Conservation (phyloP, 176 grass and related monocot species). For the Chloris gayana region DNA sequence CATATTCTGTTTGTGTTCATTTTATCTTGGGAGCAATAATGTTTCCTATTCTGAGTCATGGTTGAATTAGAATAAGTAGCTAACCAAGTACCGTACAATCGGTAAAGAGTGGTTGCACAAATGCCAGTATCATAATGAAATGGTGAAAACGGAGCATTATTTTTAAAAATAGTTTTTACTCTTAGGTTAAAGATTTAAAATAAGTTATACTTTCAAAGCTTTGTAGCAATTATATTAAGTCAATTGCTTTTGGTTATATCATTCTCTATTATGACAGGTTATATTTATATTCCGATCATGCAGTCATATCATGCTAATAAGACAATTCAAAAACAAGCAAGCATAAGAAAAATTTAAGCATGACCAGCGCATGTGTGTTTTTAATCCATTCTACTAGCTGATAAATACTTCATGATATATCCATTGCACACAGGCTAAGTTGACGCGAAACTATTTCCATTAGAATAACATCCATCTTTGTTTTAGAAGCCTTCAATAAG, state of each 20-base stretch:
- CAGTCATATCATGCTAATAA: not conserved
- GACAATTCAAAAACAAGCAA: not conserved
- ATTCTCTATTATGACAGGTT: not conserved
- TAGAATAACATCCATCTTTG: not conserved
- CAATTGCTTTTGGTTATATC: not conserved
- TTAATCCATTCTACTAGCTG: not conserved
- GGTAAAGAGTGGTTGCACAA: too few relatives aligned
- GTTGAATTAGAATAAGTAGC: not conserved
- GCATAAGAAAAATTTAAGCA: not conserved
- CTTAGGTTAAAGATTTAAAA: not conserved
- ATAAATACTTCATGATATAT: not conserved
- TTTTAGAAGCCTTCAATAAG: not conserved
- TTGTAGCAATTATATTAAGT: not conserved
- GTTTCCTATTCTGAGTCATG: not conserved
- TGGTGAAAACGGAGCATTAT: not conserved
- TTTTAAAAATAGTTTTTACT: not conserved
- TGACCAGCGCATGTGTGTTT: not conserved
- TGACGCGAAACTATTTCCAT: not conserved
- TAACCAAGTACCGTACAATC: not conserved
- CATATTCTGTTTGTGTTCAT: too few relatives aligned
- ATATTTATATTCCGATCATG: not conserved
- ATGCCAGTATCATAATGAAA: not conserved
- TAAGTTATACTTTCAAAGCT: not conserved
- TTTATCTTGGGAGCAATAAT: too few relatives aligned
- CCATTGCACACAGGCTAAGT: too few relatives aligned